Base-by-base conservation (phyloP, 2,329 filamentous ascomycete species). In the Torrubiella hemipterigena region DNA sequence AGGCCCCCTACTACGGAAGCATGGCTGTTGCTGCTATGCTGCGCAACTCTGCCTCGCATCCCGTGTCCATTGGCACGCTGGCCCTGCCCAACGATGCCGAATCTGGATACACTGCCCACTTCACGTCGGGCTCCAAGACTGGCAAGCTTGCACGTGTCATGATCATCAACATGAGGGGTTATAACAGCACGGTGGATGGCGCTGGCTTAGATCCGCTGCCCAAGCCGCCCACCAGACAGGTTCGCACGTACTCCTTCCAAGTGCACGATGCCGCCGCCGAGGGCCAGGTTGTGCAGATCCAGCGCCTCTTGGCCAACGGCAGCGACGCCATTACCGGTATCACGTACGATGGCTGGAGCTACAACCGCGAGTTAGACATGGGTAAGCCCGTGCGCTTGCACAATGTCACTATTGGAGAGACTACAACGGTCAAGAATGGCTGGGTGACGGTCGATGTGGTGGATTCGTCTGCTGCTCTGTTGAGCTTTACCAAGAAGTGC, bases 1-100 rank as follows among this genome's bases (percentile, higher is more conserved):
- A 75, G 44, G 55, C 74, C 0, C 72, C 74, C 0, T 81, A 77
- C 47, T 79, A 80, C 42, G 73, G 70, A 8, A 73, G 70, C 46
- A 53, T 77, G n/a, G 66, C 65, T 18, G 68, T 72, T 11, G 33
- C 33, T 5, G 24, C 33, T 3, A 32, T 32, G 43, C 48, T 79
- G 3, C 63, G 66, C 1, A 48, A 65, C 34, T 42, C 59, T 6
- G 45, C 41, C 4, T 32, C 38, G 3, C 37, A 38, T 14, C 42
- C 53, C 9, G 56, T 67, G 4, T 56, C 58, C 9, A 54, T 78
- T 14, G 54, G 58, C n/a, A 58, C 67, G 31, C 44, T 76, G 5
- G 55, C 58, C 0, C 48, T 69, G 7, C 18, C 45, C 4, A 55
- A 57, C 17, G 46, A 26, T 11, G 9, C 45, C 4, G 60, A 73